A percentile compares a stretch with the other conserved stretches of the same genome.
Conservation (phyloP, 768 basidiomycete genomes). For the Candolleomyces eurysporus region DNA sequence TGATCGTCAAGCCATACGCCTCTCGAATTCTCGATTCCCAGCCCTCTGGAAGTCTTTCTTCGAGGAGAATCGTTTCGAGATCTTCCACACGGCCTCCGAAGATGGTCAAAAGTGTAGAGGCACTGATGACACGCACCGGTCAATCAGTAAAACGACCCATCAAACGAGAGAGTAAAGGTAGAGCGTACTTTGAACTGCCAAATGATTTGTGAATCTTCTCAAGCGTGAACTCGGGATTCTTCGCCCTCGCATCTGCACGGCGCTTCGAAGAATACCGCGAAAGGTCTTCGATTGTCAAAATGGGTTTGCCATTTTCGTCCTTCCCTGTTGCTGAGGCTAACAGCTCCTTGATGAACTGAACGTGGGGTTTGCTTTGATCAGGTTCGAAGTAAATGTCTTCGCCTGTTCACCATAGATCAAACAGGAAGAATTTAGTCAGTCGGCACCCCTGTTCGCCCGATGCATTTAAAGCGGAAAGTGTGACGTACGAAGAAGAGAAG, state of each 20-base stretch:
- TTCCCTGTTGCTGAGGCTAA: slow-evolving; percentile 60
- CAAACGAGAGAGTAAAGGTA: neutral
- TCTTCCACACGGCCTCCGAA: slow-evolving; percentile 56
- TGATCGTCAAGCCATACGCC: slow-evolving; percentile 53
- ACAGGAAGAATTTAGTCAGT: neutral
- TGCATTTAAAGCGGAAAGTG: no score
- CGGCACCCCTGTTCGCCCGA: neutral
- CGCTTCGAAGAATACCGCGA: slow-evolving; percentile 58
- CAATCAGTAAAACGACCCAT: neutral
- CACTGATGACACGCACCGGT: slow-evolving; percentile 33
- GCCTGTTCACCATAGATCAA: slow-evolving; percentile 33
- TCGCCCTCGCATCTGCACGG: slow-evolving; percentile 49
- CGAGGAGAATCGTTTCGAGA: slow-evolving; percentile 46
- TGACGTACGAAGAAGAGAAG: slow-evolving; percentile 56
- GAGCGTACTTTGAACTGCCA: slow-evolving; percentile 62
- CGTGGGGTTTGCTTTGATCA: slow-evolving; percentile 53
- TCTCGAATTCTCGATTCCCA: slow-evolving; percentile 58
- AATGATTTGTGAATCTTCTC: slow-evolving; percentile 55
- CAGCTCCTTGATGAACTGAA: slow-evolving; percentile 52
- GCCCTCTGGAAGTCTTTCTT: slow-evolving; percentile 62
- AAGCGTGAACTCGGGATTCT: slow-evolving; percentile 58
- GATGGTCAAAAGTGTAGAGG: slow-evolving; percentile 50
- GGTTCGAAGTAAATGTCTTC: slow-evolving; percentile 44
- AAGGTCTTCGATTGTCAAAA: slow-evolving; percentile 60
- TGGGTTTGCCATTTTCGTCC: slow-evolving; percentile 39